Evolutionary conservation across 352 stramenopile genomes (phyloP).

Genomic region (Phytophthora rubi): DNA sequence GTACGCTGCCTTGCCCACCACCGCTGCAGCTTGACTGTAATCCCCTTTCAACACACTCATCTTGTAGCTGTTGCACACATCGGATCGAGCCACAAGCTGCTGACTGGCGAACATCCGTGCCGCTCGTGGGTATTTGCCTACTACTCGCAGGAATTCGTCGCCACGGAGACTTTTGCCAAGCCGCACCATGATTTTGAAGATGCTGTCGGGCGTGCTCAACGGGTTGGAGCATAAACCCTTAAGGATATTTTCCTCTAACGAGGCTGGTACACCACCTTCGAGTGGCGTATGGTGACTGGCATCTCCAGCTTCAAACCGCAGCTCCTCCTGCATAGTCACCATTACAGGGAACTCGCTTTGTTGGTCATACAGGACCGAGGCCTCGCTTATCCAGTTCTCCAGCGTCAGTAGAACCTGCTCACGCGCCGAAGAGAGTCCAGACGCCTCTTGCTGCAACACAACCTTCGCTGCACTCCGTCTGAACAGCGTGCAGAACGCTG

Average conservation of each 20-base stretch:
- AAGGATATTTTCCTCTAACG: slow-evolving; percentile 54
- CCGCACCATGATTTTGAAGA: slow-evolving; percentile 50
- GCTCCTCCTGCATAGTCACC: slow-evolving; percentile 44
- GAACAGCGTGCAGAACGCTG: slow-evolving; percentile 44
- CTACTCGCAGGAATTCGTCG: slow-evolving; percentile 42
- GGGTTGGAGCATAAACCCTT: slow-evolving; percentile 51
- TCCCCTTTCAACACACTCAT: slow-evolving; percentile 32
- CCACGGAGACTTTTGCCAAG: slow-evolving; percentile 34
- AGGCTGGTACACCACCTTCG: slow-evolving; percentile 15
- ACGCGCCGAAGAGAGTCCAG: slow-evolving; percentile 20
- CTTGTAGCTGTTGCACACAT: slow-evolving; percentile 44
- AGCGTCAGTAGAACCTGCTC: slow-evolving; percentile 51
- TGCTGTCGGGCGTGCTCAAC: slow-evolving; percentile 52
- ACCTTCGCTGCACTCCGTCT: slow-evolving; percentile 44
- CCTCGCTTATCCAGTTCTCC: slow-evolving; percentile 59
- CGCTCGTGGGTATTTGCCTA: slow-evolving; percentile 56
- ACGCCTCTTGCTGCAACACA: slow-evolving; percentile 33
- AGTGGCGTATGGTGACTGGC: slow-evolving; percentile 1
- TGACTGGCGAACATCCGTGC: slow-evolving; percentile 51
- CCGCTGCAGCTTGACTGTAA: slow-evolving; percentile 39
- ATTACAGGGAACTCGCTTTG: slow-evolving; percentile 44
- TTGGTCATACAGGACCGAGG: slow-evolving; percentile 46
- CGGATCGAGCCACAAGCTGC: slow-evolving; percentile 36
- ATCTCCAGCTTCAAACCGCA: slow-evolving; percentile 20
- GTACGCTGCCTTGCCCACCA: slow-evolving; percentile 57